These are phyloP conservation scores for Leccinum holopus DNA, from an alignment of 1,284 basidiomycete species.

Conservation along the genomic window DNA sequence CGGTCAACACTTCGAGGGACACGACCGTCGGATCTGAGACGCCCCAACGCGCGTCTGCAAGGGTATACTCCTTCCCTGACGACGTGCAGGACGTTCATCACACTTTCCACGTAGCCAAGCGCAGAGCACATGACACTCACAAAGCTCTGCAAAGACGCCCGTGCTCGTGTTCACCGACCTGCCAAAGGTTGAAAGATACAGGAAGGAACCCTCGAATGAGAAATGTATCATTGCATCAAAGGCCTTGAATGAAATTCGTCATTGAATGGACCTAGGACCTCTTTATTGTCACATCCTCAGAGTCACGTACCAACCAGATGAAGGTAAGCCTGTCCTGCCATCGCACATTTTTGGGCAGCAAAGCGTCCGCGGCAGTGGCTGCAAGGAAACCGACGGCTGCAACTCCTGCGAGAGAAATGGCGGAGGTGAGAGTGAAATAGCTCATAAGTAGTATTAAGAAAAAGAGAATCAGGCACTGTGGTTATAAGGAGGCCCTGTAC, in stretches of 20 bases:
- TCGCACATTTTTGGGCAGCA: constrained; percentile 60
- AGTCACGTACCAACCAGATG: constrained; percentile 62
- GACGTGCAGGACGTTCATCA: background rate
- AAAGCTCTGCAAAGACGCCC: constrained; percentile 73
- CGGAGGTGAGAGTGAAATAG: constrained; percentile 62
- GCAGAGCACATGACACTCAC: constrained; percentile 42
- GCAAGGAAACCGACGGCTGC: constrained; percentile 49
- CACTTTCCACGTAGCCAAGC: background rate
- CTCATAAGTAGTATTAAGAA: constrained; percentile 13
- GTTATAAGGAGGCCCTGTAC: too few species aligned
- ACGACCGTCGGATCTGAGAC: constrained; percentile 74
- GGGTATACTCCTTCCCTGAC: constrained; percentile 65
- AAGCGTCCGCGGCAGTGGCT: constrained; percentile 46
- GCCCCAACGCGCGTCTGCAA: constrained; percentile 80
- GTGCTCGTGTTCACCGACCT: constrained; percentile 66
- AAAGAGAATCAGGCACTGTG: background rate
- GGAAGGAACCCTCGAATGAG: constrained; percentile 73
- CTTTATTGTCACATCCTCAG: background rate
- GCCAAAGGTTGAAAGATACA: constrained; percentile 73
- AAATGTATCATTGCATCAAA: constrained; percentile 82
- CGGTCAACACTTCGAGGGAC: constrained; percentile 78
- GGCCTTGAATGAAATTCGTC: constrained; percentile 41
- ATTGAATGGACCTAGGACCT: background rate
- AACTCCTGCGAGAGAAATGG: constrained; percentile 62
- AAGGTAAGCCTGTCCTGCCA: constrained; percentile 67